Evolutionary conservation across 2,329 filamentous ascomycete species (phyloP), one percentile per base, ranked within the genome.

Genomic region (Clonostachys byssicola): DNA sequence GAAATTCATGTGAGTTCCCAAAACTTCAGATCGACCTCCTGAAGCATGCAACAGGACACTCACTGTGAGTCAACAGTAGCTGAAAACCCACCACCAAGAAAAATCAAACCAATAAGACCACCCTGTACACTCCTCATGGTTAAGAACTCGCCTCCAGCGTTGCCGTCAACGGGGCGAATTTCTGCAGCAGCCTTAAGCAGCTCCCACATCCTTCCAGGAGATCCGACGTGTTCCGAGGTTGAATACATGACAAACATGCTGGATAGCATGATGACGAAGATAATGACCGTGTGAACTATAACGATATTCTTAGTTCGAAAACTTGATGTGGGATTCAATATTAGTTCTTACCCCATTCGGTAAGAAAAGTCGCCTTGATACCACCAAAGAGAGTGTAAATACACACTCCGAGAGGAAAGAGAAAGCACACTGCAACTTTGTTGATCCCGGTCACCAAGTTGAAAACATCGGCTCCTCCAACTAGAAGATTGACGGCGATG

Each of bases 401-500:
- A 3, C 92, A 80, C 30, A 95, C 88, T 54, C 89, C 88, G 8
- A 94, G 70, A 0, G 90, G 90, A 3, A 95, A 73, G 40, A 95
- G 71, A 68, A 91, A 95, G 60, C 89, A 94, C 49, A 89, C 91
- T 2, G 91, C 91, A 10, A 86, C 83, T 12, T 87, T 90, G 45
- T 66, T 62, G 54, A 69, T 66, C 17, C 69, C 69, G 1, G 69
- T 72, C 16, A 72, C 54, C 1, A 69, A 64, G 6, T 64, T 64
- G 40, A 72, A 78, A 0, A 92, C 91, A 0, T 68, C 68, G 5
- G 68, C 60, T 40, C 90, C 91, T 50, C 92, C 91, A 17, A 90
- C 91, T 51, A 96, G 78, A 44, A 96, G 71, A 90, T 95, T 95
- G 44, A 90, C 84, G 2, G 89, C 92, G 34, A 96, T 91, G 5